Evolutionary conservation across 169 alveolate species (phyloP).

Genomic region (Eimeria sp.): DNA sequence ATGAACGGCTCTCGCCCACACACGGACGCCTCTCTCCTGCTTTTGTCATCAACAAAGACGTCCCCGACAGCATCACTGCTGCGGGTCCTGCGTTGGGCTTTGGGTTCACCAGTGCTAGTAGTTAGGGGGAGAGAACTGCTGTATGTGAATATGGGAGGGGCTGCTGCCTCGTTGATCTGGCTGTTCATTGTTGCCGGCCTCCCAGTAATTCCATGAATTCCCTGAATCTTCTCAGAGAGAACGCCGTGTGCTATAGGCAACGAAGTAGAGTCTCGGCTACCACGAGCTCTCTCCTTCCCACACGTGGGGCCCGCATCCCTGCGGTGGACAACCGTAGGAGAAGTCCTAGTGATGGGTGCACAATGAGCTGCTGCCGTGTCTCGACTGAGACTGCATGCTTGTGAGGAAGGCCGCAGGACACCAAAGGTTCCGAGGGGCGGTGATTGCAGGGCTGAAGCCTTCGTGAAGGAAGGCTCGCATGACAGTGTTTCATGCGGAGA

Average conservation of each 20-base stretch:
- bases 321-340: background rate
- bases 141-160: background rate
- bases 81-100: slow-evolving; percentile 1
- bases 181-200: background rate
- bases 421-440: background rate
- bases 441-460: background rate
- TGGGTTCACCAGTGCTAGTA: background rate
- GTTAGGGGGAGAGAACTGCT: background rate
- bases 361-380: background rate
- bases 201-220: background rate
- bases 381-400: background rate
- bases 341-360: background rate
- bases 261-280: background rate
- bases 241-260: background rate
- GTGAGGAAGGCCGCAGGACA: background rate
- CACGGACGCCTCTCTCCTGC: background rate
- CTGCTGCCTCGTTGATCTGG: background rate
- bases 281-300: background rate
- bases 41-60: background rate
- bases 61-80: slow-evolving; percentile 14
- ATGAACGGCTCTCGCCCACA: background rate
- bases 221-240: background rate
- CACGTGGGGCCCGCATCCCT: background rate
- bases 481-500: background rate
- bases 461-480: background rate